These are phyloP conservation scores for Purshia tridentata DNA, from an alignment of 306 rosid species.

Conservation along the genomic window DNA sequence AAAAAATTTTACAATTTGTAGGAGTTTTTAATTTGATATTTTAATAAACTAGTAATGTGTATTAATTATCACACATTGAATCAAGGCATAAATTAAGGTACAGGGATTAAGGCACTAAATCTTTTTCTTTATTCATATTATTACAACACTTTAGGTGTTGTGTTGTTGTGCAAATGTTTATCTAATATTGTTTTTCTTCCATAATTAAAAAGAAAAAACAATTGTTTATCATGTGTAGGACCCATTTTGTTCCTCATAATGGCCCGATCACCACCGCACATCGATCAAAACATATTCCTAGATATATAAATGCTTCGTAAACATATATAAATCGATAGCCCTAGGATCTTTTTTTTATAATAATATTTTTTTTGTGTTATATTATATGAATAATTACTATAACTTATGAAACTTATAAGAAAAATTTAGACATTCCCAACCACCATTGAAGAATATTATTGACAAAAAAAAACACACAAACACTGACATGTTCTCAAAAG, in stretches of 20 bases:
- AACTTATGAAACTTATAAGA: too few relatives aligned
- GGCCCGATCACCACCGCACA: background rate
- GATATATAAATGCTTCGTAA: background rate
- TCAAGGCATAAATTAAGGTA: too few relatives aligned
- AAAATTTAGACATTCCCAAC: background rate
- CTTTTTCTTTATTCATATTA: slow-evolving; percentile 24
- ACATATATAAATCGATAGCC: too few relatives aligned
- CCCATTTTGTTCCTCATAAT: slow-evolving; percentile 1
- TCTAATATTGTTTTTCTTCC: too few relatives aligned
- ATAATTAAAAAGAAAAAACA: background rate
- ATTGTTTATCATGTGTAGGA: background rate
- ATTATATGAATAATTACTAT: too few relatives aligned
- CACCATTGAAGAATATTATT: background rate
- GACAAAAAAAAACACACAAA: background rate
- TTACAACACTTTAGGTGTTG: background rate
- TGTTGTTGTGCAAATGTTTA: background rate
- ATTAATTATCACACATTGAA: too few relatives aligned
- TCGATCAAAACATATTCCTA: background rate
- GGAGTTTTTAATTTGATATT: too few relatives aligned
- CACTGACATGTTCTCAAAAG: background rate
- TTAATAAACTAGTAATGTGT: too few relatives aligned
- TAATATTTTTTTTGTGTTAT: too few relatives aligned
- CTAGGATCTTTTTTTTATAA: too few relatives aligned
- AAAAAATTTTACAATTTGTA: too few relatives aligned
- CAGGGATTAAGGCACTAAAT: too few relatives aligned